Base-by-base conservation (phyloP, 257 asterid genomes). In the Solanum rostratum region DNA sequence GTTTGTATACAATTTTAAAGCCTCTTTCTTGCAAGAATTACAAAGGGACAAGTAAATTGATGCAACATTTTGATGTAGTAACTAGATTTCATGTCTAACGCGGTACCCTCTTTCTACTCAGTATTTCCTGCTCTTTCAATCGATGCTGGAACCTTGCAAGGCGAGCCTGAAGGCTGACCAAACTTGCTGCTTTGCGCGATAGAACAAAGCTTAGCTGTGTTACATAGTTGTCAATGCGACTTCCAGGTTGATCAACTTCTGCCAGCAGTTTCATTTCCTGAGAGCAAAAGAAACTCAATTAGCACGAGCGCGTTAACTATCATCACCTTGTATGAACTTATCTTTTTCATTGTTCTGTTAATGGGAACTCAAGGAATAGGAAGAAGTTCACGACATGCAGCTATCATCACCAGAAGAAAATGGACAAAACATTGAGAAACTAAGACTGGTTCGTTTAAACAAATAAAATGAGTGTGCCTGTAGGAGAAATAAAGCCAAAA, bases 181-280 rank as follows among this genome's bases (percentile, higher is more conserved):
- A 92, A 88, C 97, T 95, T 85, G 98, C 97, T 27, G 99, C 98
- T 91, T 97, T 97, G 85, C 98, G 96, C 1, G 99, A 95, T 84
- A 97, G 98, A 84, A 95, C 94, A 45, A 97, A 95, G 87, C 96
- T 93, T 88, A 97, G 86, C 79, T 94, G 98, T 7, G 98, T 87
- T 87, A 94, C 96, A 37, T 97, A 97, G 87, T 92, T 97, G 91
- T 95, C 98, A 53, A 97, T 94, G 30, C 89, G 98, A 93, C 98
- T 95, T 80, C 99, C 98, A 18, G 98, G 98, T 88, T 93, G 97
- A 91, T 95, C 98, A 81, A 95, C 98, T 89, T 95, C 98, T 0
- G 99, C 97, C 84, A 97, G 88, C 84, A 97, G 87, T 89, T 95
- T 95, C 98, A 97, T 97, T 90, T 97, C 99, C 99, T 97, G 98